A percentile compares a stretch with the other conserved stretches of the same genome.
These are phyloP conservation scores for Chytriomyces sp. DNA, from an alignment of 192 early-diverging fungal genomes.

Conservation along the genomic window DNA sequence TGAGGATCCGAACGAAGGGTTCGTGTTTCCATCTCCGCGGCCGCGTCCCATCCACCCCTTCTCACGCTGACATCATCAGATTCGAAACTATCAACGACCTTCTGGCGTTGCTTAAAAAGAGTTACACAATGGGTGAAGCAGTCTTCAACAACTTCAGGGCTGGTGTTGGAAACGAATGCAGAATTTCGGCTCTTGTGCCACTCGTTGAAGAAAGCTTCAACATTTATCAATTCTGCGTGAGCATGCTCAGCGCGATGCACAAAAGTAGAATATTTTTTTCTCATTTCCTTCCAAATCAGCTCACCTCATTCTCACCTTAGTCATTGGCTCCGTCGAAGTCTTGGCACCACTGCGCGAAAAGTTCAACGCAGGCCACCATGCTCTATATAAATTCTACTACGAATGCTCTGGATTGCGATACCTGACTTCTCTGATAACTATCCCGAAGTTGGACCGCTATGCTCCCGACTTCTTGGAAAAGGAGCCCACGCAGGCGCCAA, in stretches of 20 bases:
- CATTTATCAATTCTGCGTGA: slow-evolving; percentile 94
- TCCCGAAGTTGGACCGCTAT: slow-evolving; percentile 80
- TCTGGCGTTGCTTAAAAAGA: slow-evolving; percentile 86
- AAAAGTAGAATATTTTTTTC: slow-evolving; percentile 51
- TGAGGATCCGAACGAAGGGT: slow-evolving; percentile 98
- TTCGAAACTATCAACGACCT: slow-evolving; percentile 97
- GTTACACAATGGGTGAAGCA: slow-evolving; percentile 88
- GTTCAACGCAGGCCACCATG: slow-evolving; percentile 85
- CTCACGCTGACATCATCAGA: slow-evolving; percentile 39
- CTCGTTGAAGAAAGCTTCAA: slow-evolving; percentile 93
- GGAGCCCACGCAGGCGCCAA: slow-evolving; percentile 64
- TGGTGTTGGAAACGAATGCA: slow-evolving; percentile 88
- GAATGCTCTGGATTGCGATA: slow-evolving; percentile 88
- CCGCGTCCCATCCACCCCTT: background rate
- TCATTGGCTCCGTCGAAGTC: slow-evolving; percentile 80
- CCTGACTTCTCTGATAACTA: slow-evolving; percentile 88
- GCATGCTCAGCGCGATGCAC: slow-evolving; percentile 97
- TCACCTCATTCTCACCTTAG: slow-evolving; percentile 12
- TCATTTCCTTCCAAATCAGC: background rate
- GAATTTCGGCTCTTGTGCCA: slow-evolving; percentile 94
- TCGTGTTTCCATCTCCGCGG: background rate
- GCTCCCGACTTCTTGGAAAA: slow-evolving; percentile 83
- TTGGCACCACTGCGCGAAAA: slow-evolving; percentile 83
- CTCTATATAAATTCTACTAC: slow-evolving; percentile 86
- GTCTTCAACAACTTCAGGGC: slow-evolving; percentile 83